These are phyloP conservation scores for Chaetomiaceae sp. DNA, from an alignment of 2,329 filamentous ascomycete genomes.

Conservation along the genomic window DNA sequence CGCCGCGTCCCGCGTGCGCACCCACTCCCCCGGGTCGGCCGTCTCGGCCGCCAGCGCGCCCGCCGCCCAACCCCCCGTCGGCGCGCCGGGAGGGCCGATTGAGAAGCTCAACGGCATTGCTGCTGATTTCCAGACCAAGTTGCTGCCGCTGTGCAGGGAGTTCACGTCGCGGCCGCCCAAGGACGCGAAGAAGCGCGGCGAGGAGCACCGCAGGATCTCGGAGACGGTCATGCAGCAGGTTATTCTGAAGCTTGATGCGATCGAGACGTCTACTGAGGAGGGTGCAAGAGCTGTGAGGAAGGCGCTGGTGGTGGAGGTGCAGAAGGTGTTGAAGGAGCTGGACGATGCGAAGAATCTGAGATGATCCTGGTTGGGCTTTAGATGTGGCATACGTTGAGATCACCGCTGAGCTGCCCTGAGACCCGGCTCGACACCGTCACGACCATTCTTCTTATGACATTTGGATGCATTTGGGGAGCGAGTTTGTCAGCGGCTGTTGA, in stretches of 20 bases:
- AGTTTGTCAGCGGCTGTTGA: too few relatives aligned
- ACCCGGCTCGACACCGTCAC: too few relatives aligned
- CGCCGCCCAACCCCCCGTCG: constrained; percentile 33
- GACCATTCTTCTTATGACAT: too few relatives aligned
- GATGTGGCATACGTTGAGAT: background rate
- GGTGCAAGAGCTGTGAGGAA: constrained; percentile 61
- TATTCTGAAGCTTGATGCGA: constrained; percentile 67
- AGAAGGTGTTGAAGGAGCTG: constrained; percentile 58
- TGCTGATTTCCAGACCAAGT: constrained; percentile 55
- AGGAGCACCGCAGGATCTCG: constrained; percentile 68
- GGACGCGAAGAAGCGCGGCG: constrained; percentile 60
- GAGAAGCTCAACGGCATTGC: constrained; percentile 64
- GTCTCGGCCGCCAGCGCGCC: constrained; percentile 26
- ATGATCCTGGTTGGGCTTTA: background rate
- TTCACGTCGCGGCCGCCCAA: constrained; percentile 58
- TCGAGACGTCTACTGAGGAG: constrained; percentile 64
- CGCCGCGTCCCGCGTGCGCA: constrained; percentile 28
- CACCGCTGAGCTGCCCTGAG: too few relatives aligned
- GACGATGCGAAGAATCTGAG: constrained; percentile 39
- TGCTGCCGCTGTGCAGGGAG: constrained; percentile 58
- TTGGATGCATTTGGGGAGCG: too few relatives aligned
- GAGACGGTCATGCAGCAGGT: constrained; percentile 74
- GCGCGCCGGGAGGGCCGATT: constrained; percentile 37
- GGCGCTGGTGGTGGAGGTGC: constrained; percentile 65
- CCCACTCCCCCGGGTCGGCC: constrained; percentile 23